A percentile compares a stretch with the other conserved stretches of the same genome.
Evolutionary conservation across 257 asterid genomes (phyloP).

Genomic region (Plectranthus barbatus): DNA sequence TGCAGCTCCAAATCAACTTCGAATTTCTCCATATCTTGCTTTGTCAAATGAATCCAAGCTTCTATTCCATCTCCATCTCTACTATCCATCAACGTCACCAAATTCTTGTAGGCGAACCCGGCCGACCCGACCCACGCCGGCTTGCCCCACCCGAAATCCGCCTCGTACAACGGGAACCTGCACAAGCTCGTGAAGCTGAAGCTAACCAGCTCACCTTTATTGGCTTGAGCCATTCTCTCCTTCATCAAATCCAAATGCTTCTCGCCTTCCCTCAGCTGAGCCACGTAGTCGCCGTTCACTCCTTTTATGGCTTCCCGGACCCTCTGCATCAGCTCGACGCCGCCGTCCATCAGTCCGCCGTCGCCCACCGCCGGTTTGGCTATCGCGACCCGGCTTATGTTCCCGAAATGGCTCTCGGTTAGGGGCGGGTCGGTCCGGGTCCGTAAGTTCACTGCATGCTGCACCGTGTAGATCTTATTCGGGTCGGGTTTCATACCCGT

Average conservation of each 20-base stretch:
- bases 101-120: background rate
- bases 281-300: conserved; percentile 20
- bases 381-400: conserved; percentile 17
- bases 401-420: conserved; percentile 30
- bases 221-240: conserved; percentile 3
- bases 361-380: conserved; percentile 12
- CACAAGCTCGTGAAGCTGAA: conserved; percentile 40
- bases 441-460: conserved; percentile 34
- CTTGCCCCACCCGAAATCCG: conserved; percentile 4
- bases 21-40: background rate
- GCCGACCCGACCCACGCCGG: conserved; percentile 4
- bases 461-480: conserved; percentile 14
- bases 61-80: background rate
- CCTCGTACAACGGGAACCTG: background rate
- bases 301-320: conserved; percentile 21
- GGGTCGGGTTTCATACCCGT: conserved; percentile 10
- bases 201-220: conserved; percentile 21
- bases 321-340: conserved; percentile 7
- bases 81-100: background rate
- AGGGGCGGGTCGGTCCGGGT: conserved; percentile 24
- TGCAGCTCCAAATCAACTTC: background rate
- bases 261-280: conserved; percentile 5
- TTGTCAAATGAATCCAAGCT: background rate
- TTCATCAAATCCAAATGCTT: conserved; percentile 23
- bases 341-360: background rate